These are phyloP conservation scores for Alternaria panax DNA, from an alignment of 2,329 filamentous ascomycete genomes.

Conservation along the genomic window DNA sequence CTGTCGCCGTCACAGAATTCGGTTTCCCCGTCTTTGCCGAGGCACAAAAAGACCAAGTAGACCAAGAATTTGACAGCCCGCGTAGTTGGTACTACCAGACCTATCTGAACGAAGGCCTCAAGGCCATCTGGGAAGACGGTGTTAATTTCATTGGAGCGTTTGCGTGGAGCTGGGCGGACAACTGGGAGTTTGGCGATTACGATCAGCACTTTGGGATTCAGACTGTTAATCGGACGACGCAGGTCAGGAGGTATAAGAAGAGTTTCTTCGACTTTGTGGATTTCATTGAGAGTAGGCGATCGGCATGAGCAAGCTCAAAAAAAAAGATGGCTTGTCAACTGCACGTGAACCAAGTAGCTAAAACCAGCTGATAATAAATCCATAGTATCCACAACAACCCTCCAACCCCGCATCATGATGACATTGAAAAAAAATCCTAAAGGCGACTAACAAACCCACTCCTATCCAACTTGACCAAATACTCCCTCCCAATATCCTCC, in stretches of 20 bases:
- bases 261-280: constrained; percentile 66
- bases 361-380: no score
- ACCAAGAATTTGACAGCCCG: constrained; percentile 63
- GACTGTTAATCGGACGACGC: constrained; percentile 62
- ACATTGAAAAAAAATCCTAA: constrained; percentile 55
- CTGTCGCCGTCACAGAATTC: constrained; percentile 63
- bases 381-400: neutral
- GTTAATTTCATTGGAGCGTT: constrained; percentile 63
- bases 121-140: constrained; percentile 64
- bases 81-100: constrained; percentile 63
- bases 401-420: no score
- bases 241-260: constrained; percentile 62
- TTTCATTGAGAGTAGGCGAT: constrained; percentile 52
- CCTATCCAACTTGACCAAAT: constrained; percentile 32
- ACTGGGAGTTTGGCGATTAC: constrained; percentile 64
- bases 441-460: constrained; percentile 30
- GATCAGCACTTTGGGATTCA: constrained; percentile 64
- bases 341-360: no score
- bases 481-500: constrained; percentile 32
- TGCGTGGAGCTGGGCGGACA: constrained; percentile 62
- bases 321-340: no score
- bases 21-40: constrained; percentile 64
- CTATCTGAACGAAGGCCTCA: constrained; percentile 63
- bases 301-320: neutral
- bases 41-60: constrained; percentile 52